Evolutionary conservation across 495 filamentous ascomycete species (phyloP).

Genomic region (Paragyromitra xinjiangensis): DNA sequence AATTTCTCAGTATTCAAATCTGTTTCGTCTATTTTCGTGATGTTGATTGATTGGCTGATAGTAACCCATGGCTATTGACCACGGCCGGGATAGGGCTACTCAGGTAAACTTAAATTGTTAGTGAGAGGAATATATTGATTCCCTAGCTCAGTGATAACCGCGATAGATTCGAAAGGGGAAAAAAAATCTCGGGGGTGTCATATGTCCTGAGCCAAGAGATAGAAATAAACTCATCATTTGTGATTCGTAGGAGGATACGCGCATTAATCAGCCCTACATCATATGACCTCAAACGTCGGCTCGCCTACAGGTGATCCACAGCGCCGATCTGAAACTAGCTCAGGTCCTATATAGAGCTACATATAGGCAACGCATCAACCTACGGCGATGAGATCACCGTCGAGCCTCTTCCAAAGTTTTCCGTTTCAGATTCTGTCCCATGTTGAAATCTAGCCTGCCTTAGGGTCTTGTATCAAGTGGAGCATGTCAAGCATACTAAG

Average conservation of each 20-base stretch:
- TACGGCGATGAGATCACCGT: slow-evolving; percentile 8
- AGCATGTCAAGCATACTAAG: slow-evolving; percentile 22
- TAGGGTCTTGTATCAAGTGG: slow-evolving; percentile 38
- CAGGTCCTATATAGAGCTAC: slow-evolving; percentile 22
- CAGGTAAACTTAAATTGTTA: neutral
- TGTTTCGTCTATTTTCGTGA: slow-evolving; percentile 6
- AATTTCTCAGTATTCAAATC: neutral
- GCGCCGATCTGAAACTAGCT: slow-evolving; percentile 45
- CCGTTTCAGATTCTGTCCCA: slow-evolving; percentile 16
- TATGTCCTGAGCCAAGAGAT: slow-evolving; percentile 24
- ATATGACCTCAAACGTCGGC: slow-evolving; percentile 37
- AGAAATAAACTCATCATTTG: slow-evolving; percentile 1
- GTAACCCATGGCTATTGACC: neutral
- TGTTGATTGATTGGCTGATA: neutral
- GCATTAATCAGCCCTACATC: slow-evolving; percentile 46
- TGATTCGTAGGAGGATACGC: slow-evolving; percentile 9
- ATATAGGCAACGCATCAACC: slow-evolving; percentile 26
- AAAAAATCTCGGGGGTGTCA: slow-evolving; percentile 29
- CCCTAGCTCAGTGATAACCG: neutral
- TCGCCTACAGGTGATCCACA: slow-evolving; percentile 39
- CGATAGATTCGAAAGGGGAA: slow-evolving; percentile 9
- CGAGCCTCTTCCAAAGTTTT: slow-evolving; percentile 19
- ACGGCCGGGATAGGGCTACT: neutral
- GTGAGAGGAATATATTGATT: slow-evolving; percentile 4
- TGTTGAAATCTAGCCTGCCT: slow-evolving; percentile 37